Conservation (phyloP, 2,329 filamentous ascomycete species). For the Furcasterigmium furcatum region DNA sequence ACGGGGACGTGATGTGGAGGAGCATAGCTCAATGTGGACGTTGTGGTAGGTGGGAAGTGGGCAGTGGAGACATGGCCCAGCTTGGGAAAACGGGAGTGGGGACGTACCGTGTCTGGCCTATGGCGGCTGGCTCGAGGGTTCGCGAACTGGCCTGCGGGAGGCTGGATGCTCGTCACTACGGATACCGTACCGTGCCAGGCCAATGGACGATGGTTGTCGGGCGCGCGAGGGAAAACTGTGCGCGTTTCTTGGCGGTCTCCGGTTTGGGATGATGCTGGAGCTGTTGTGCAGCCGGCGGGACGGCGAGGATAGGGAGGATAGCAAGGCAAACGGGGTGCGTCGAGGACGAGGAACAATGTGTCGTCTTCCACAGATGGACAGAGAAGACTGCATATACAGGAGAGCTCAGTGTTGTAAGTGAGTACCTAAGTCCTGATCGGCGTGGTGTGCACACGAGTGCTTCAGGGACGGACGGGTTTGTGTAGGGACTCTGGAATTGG, state of each 20-base stretch:
- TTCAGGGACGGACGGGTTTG: too few species aligned
- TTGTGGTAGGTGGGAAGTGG: slow-evolving; percentile 3
- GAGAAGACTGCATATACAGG: too few species aligned
- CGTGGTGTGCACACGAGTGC: too few species aligned
- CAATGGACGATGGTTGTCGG: background rate
- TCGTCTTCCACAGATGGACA: too few species aligned
- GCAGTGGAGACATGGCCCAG: background rate
- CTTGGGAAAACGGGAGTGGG: background rate
- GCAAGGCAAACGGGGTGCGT: too few species aligned
- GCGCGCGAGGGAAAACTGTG: background rate
- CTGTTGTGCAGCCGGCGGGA: too few species aligned
- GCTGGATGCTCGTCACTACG: slow-evolving; percentile 3
- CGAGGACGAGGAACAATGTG: too few species aligned
- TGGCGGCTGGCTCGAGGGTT: background rate
- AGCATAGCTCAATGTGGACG: background rate
- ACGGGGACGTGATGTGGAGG: slow-evolving; percentile 1
- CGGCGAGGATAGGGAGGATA: too few species aligned
- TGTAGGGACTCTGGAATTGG: too few species aligned
- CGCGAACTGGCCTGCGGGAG: background rate
- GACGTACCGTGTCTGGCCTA: slow-evolving; percentile 2
- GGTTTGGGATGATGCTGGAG: background rate
- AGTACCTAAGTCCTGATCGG: too few species aligned
- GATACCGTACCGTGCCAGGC: slow-evolving; percentile 4
- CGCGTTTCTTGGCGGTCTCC: background rate
- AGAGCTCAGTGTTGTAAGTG: too few species aligned